Evolutionary conservation across 164 flowering plant species (phyloP).

Genomic region (Vitis amurensis): DNA sequence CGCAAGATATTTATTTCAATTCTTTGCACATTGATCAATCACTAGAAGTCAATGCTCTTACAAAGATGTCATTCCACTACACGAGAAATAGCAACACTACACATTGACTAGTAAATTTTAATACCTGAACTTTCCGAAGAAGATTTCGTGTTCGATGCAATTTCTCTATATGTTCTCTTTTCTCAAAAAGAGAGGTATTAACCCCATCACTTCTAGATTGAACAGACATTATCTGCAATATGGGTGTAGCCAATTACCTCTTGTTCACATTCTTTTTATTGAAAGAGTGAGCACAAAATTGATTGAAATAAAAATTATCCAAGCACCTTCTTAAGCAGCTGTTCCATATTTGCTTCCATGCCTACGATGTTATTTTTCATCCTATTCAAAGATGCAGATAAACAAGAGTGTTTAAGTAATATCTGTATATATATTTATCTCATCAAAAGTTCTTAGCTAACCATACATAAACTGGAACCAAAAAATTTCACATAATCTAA

Average conservation of each 20-base stretch:
- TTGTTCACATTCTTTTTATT: background rate
- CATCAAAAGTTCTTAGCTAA: too few species aligned
- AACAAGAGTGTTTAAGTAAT: too few species aligned
- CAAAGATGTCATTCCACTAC: too few species aligned
- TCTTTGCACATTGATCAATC: too few species aligned
- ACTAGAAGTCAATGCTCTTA: too few species aligned
- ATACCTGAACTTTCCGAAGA: constrained; percentile 96
- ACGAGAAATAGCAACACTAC: background rate
- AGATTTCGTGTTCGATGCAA: constrained; percentile 93
- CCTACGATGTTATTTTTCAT: constrained; percentile 97
- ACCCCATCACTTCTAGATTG: constrained; percentile 97
- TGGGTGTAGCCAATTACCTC: background rate
- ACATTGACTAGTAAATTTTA: background rate
- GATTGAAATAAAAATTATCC: background rate
- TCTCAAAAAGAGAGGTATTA: constrained; percentile 85
- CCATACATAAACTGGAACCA: too few species aligned
- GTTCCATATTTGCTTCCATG: constrained; percentile 97
- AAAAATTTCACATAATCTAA: too few species aligned
- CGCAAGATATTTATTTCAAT: too few species aligned
- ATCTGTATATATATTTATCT: too few species aligned
- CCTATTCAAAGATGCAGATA: constrained; percentile 36
- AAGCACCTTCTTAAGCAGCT: constrained; percentile 87
- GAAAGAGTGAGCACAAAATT: background rate
- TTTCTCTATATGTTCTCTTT: constrained; percentile 96
- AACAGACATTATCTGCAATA: constrained; percentile 84